phyloP scores from a whole-genome alignment of 106 monocot species.

The Alisma plantagoaquatica region DNA sequence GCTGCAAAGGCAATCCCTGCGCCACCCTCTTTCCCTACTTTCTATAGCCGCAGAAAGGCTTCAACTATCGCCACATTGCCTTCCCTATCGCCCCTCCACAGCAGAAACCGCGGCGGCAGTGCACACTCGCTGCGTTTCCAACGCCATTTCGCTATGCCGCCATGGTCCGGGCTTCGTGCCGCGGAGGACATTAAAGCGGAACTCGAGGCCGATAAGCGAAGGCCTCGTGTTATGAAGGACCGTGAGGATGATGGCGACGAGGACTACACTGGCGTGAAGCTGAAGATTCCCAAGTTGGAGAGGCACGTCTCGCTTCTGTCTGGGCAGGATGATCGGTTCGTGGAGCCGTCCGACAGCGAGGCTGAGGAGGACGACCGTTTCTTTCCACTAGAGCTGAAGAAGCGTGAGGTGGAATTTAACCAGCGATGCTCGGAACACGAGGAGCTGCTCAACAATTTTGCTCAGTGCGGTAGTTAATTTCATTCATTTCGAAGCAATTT shows the following conservation, averaged over 20 bases:
- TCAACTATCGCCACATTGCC: too few relatives aligned
- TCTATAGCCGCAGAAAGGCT: too few relatives aligned
- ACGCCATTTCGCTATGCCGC: constrained; percentile 9
- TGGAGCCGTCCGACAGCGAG: constrained; percentile 12
- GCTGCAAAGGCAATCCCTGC: too few relatives aligned
- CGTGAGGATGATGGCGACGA: background rate
- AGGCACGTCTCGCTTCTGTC: constrained; percentile 7
- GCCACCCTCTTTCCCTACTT: too few relatives aligned
- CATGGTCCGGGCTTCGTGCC: constrained; percentile 10
- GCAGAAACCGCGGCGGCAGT: background rate
- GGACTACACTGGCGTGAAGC: constrained; percentile 10
- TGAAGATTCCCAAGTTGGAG: constrained; percentile 14
- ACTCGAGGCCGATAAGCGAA: constrained; percentile 1
- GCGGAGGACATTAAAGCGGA: constrained; percentile 8
- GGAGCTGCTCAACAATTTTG: constrained; percentile 12
- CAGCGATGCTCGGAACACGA: constrained; percentile 8
- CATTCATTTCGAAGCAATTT: too few relatives aligned
- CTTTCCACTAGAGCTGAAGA: constrained; percentile 10
- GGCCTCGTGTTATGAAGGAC: too few relatives aligned
- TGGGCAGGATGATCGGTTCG: constrained; percentile 9
- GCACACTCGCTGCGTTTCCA: background rate
- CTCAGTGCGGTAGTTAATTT: constrained; percentile 3
- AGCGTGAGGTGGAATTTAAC: constrained; percentile 2
- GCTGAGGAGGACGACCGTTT: constrained; percentile 13
- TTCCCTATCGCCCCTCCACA: background rate